Percentiles rank a stretch among this genome's conserved stretches.
These are phyloP conservation scores for Verticillium nubilum DNA, from an alignment of 2,329 filamentous ascomycete genomes.

Conservation along the genomic window DNA sequence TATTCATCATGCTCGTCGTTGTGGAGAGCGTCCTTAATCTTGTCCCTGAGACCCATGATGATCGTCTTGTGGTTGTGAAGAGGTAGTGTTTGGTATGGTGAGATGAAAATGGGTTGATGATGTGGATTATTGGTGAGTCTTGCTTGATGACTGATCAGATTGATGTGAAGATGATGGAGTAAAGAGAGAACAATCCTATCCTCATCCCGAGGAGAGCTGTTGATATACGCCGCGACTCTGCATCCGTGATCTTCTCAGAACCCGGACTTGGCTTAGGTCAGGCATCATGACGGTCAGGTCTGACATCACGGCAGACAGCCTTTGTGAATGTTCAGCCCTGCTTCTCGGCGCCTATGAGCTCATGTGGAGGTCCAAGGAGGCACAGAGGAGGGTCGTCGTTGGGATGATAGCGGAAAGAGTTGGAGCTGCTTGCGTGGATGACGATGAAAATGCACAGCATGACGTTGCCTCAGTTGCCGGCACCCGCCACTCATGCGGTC, in stretches of 20 bases:
- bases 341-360: constrained; percentile 8
- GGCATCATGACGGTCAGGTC: neutral
- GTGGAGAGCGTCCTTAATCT: constrained; percentile 13
- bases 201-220: neutral
- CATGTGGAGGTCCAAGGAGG: constrained; percentile 4
- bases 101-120: no score
- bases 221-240: neutral
- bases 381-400: neutral
- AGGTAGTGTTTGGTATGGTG: neutral
- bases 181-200: neutral
- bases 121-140: neutral
- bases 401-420: neutral
- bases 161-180: neutral
- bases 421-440: neutral
- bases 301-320: neutral
- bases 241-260: neutral
- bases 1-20: constrained; percentile 2
- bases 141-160: neutral
- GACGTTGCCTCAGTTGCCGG: neutral
- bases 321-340: neutral
- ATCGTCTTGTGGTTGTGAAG: neutral
- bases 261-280: neutral
- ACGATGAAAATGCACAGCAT: neutral
- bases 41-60: constrained; percentile 13
- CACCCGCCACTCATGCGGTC: neutral